Base-by-base conservation (phyloP, 345 rosid genomes). In the Diplotaxis tenuifolia region DNA sequence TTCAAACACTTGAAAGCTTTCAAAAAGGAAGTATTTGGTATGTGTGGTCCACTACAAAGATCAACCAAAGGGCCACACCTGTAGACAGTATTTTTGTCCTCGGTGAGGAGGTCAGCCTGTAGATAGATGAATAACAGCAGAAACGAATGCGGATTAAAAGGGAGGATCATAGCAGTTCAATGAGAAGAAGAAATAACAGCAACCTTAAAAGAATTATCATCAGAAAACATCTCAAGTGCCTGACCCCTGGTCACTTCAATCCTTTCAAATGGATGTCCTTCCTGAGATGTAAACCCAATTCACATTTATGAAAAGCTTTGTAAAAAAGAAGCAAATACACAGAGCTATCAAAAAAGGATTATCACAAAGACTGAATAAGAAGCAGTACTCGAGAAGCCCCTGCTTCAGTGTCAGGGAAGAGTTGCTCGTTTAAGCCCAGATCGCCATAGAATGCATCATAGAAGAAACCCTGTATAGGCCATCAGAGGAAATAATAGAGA, bases 1-100 rank as follows among this genome's bases (percentile, higher is more conserved):
- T 86, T 95, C 83, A 92, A 78, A 79, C 98, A 92, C 40, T 87
- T 88, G 85, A 95, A 82, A 70, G 96, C 98, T 83, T 95, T 92
- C 36, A 86, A 97, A 75, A 88, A 95, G 19, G 99, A 90, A 67
- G 98, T 95, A 70, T 84, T 95, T 21, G 99, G 99, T 82, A 95
- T 95, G 80, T 95, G 99, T 58, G 99, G 99, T 42, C 99, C 98
- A 72, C 99, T 96, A 71, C 99, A 95, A 67, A 95, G 77, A 83
- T 95, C 98, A 49, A 92, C 92, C 83, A 92, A 77, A 38, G 96
- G 96, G 9, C 99, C 99, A 66, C 99, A 95, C 83, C 99, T 84
- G 76, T 92, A 95, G 31, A 95, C 97, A 3, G 98, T 92, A 64
- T 96, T 92, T 77, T 92, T 88, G 84, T 90, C 96, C 3, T 78